Percentiles rank a stretch among this genome's conserved stretches.
phyloP scores from a whole-genome alignment of 2,329 filamentous ascomycete species.

The Trichoderma harzianum region DNA sequence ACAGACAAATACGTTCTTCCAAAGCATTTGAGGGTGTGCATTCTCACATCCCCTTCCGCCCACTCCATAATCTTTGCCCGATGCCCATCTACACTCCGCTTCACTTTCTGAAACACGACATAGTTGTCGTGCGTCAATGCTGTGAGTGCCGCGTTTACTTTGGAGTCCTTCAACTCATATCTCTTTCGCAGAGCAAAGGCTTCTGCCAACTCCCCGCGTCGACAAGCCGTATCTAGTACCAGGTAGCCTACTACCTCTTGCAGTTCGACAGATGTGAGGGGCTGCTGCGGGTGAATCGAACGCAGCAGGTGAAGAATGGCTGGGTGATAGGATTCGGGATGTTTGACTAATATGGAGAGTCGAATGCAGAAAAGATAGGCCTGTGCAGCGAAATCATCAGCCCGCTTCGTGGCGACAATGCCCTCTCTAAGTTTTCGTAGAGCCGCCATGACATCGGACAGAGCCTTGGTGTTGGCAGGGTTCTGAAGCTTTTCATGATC shows the following conservation, averaged over 20 bases:
- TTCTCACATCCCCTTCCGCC: conserved; percentile 69
- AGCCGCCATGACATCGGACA: conserved; percentile 73
- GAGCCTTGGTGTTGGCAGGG: conserved; percentile 53
- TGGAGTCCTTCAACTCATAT: conserved; percentile 62
- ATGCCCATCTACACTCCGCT: conserved; percentile 74
- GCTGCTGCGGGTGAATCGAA: conserved; percentile 63
- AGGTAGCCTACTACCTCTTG: conserved; percentile 78
- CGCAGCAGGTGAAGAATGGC: conserved; percentile 77
- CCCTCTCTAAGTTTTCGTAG: conserved; percentile 91
- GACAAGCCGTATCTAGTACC: conserved; percentile 84
- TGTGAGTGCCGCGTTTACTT: conserved; percentile 64
- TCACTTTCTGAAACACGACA: conserved; percentile 69
- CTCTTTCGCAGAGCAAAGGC: conserved; percentile 65
- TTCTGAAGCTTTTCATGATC: conserved; percentile 21
- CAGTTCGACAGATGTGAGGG: conserved; percentile 68
- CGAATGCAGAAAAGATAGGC: conserved; percentile 91
- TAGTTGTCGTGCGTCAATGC: conserved; percentile 81
- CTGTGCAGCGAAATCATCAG: conserved; percentile 79
- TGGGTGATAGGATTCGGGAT: conserved; percentile 86
- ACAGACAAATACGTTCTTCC: conserved; percentile 76
- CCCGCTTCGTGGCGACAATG: conserved; percentile 72
- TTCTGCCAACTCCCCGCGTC: conserved; percentile 68
- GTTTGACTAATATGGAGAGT: conserved; percentile 72
- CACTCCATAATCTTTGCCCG: conserved; percentile 76
- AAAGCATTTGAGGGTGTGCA: conserved; percentile 81